Base-by-base conservation (phyloP, 192 early-diverging fungal species). In the Thoreauomyces humboldtii region DNA sequence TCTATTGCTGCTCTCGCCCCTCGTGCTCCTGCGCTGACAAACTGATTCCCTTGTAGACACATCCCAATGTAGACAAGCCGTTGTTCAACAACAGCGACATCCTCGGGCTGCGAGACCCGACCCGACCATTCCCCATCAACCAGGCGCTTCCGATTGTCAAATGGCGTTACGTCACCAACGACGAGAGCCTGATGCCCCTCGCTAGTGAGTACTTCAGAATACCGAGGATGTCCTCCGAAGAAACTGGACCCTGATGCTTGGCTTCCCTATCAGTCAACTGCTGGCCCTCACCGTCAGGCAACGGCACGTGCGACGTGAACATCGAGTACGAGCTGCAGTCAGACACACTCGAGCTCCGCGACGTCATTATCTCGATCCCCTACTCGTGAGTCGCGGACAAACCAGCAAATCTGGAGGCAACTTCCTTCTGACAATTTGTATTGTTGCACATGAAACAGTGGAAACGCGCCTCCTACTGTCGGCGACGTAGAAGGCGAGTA, bases 31-130 rank as follows among this genome's bases (percentile, higher is more conserved):
- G 2, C 44, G 44, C 47, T 72, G 14, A 31, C 25, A 11, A 1
- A 7, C 28, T 56, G 1, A 25, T 70, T 19, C 14, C 15, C 6
- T n/a, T 0, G 35, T 56, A 88, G 89, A 99, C 96, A 11, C 96
- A 99, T 70, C 96, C 96, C 21, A 92, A 99, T 66, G 90, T 99
- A 11, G 95, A 99, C 81, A 99, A 96, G 74, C 80, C 74, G 28
- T 74, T 88, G 28, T 99, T 91, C 79, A 82, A 83, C 32, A 80
- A 63, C 42, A 82, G 87, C 50, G 80, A 77, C 27, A 72, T 87
- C 4, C 80, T 99, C 63, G 86, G 88, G 12, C 85, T 96, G 61
- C 88, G 86, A 68, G 95, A 98, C 59, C 76, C 88, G 7, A 73
- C 85, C 51, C 79, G 86, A 47, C 83, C 91, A 32, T 96, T 96